Evolutionary conservation across 192 early-diverging fungal species (phyloP).

Genomic region (Coemansia sp.): DNA sequence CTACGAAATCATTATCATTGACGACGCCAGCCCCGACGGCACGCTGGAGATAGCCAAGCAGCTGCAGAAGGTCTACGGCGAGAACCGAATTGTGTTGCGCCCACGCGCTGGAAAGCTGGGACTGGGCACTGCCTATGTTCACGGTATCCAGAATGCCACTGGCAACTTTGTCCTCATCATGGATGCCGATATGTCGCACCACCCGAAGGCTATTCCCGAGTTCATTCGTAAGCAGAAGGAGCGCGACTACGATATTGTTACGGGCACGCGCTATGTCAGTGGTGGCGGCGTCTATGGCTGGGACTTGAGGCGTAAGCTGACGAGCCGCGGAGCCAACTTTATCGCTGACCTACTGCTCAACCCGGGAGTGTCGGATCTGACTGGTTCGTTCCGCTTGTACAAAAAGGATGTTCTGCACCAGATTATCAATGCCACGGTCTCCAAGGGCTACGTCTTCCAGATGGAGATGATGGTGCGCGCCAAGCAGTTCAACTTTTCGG

Average conservation of each 20-base stretch:
- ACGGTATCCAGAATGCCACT: slow-evolving; percentile 90
- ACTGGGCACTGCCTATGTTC: slow-evolving; percentile 92
- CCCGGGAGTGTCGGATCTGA: slow-evolving; percentile 91
- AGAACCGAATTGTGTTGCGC: slow-evolving; percentile 82
- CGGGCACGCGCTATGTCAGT: slow-evolving; percentile 84
- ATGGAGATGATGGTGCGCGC: slow-evolving; percentile 99
- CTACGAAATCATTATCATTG: slow-evolving; percentile 96
- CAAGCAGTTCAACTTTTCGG: slow-evolving; percentile 79
- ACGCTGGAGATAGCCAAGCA: slow-evolving; percentile 92
- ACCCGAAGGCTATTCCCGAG: slow-evolving; percentile 96
- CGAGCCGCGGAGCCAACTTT: slow-evolving; percentile 96
- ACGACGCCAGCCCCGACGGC: slow-evolving; percentile 93
- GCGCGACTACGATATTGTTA: slow-evolving; percentile 87
- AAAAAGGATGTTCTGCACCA: slow-evolving; percentile 84
- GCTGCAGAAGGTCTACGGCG: slow-evolving; percentile 81
- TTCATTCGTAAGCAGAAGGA: slow-evolving; percentile 86
- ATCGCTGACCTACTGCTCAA: slow-evolving; percentile 83
- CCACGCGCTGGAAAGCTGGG: slow-evolving; percentile 96
- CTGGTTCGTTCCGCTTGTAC: slow-evolving; percentile 94
- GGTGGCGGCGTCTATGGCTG: slow-evolving; percentile 97
- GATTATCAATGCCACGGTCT: slow-evolving; percentile 84
- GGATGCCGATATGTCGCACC: slow-evolving; percentile 99
- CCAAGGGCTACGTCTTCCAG: slow-evolving; percentile 98
- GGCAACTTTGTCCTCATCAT: slow-evolving; percentile 97
- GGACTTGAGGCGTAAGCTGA: slow-evolving; percentile 94